Evolutionary conservation across 2,329 filamentous ascomycete species (phyloP).

Genomic region (Epichloe elymi): DNA sequence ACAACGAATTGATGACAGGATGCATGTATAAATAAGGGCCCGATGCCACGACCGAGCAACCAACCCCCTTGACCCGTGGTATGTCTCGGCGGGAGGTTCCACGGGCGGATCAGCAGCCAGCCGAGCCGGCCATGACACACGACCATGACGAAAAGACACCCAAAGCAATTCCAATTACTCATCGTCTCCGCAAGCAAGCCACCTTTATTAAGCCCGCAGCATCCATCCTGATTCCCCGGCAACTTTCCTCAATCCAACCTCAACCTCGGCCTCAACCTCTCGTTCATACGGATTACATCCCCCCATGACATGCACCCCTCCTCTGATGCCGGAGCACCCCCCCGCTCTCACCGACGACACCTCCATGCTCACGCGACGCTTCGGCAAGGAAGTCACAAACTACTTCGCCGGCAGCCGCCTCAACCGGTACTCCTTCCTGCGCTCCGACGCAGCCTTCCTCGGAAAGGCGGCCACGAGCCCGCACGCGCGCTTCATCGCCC

Average conservation of each 20-base stretch:
- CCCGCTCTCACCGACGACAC: constrained; percentile 33
- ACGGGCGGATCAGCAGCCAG: neutral
- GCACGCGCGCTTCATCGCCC: constrained; percentile 58
- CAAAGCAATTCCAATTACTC: neutral
- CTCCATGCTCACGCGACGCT: constrained; percentile 62
- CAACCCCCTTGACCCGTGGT: too few relatives aligned
- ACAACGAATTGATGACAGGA: too few relatives aligned
- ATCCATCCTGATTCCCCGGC: neutral
- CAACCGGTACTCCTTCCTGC: constrained; percentile 69
- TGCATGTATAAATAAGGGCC: too few relatives aligned
- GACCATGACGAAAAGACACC: neutral
- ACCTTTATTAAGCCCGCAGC: neutral
- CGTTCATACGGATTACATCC: too few relatives aligned
- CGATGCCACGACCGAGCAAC: too few relatives aligned
- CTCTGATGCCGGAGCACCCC: constrained; percentile 30
- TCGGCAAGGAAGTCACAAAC: constrained; percentile 68
- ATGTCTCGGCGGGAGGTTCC: too few relatives aligned
- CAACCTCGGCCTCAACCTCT: neutral
- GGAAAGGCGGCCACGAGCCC: constrained; percentile 52
- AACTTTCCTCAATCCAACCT: too few relatives aligned
- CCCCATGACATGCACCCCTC: constrained; percentile 17
- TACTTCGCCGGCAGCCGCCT: constrained; percentile 71
- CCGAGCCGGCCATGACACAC: neutral
- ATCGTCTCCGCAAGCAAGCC: neutral
- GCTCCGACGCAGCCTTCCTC: constrained; percentile 58